phyloP scores from a whole-genome alignment of 2,329 filamentous ascomycete genomes.

The Arthrobotrys iridis region DNA sequence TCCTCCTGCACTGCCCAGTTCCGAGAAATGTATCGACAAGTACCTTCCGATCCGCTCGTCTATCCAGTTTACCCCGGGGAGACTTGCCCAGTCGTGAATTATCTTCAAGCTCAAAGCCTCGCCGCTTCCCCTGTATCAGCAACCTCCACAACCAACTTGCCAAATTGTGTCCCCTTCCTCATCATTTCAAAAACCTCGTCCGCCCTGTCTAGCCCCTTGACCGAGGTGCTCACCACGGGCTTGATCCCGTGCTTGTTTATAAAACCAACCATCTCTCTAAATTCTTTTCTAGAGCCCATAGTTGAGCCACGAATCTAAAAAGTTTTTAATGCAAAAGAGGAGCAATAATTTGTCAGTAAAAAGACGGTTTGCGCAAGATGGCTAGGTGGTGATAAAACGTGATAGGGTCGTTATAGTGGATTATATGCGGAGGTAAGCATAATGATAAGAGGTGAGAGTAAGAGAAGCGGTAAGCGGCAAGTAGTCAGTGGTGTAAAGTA shows the following conservation, averaged over 20 bases:
- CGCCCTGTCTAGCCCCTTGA: slow-evolving; percentile 79
- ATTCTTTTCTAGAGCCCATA: slow-evolving; percentile 91
- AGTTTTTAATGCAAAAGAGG: not conserved
- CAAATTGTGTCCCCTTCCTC: slow-evolving; percentile 85
- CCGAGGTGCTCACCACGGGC: slow-evolving; percentile 79
- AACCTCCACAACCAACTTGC: slow-evolving; percentile 75
- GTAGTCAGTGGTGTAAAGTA: slow-evolving; percentile 9
- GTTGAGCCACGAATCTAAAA: slow-evolving; percentile 75
- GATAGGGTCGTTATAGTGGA: not conserved
- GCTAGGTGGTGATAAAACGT: not conserved
- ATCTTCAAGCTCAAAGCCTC: slow-evolving; percentile 27
- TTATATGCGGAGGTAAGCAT: slow-evolving; percentile 34
- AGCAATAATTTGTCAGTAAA: not conserved
- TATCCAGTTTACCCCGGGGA: not conserved
- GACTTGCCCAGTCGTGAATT: not conserved
- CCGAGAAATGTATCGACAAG: slow-evolving; percentile 1
- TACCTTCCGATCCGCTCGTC: slow-evolving; percentile 4
- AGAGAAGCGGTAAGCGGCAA: slow-evolving; percentile 10
- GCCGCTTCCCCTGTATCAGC: slow-evolving; percentile 27
- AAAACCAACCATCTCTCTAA: slow-evolving; percentile 86
- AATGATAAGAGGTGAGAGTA: slow-evolving; percentile 4
- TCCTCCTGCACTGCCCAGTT: not conserved
- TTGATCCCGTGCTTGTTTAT: slow-evolving; percentile 76
- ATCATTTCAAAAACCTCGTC: slow-evolving; percentile 87
- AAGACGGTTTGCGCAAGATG: not conserved